Evolutionary conservation across 2,329 filamentous ascomycete species (phyloP).

Genomic region (Aureobasidium mangrovei): DNA sequence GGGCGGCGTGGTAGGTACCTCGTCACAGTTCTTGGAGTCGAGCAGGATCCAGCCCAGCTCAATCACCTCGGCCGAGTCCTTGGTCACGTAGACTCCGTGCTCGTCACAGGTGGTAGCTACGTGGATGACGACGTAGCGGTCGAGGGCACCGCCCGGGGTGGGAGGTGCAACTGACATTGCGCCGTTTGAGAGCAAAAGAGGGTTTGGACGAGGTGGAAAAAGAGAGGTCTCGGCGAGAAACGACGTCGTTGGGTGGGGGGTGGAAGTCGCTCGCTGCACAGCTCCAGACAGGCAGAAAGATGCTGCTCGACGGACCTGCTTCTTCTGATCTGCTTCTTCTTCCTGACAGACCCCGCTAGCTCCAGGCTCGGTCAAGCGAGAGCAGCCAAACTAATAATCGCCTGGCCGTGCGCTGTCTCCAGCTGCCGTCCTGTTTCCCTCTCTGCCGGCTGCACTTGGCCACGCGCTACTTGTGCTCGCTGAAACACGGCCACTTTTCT

Average conservation of each 20-base stretch:
- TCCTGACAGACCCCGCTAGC: neutral
- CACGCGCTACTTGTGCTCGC: too few relatives aligned
- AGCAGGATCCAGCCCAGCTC: slow-evolving; percentile 97
- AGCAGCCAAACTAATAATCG: too few relatives aligned
- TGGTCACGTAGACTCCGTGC: slow-evolving; percentile 97
- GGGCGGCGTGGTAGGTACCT: slow-evolving; percentile 47
- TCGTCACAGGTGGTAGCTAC: slow-evolving; percentile 98
- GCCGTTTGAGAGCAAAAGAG: neutral
- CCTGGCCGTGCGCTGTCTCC: too few relatives aligned
- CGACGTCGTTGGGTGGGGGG: neutral
- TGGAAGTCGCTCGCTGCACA: neutral
- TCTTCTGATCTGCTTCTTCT: neutral
- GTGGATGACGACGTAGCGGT: slow-evolving; percentile 96
- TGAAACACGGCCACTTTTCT: too few relatives aligned
- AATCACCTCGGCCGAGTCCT: slow-evolving; percentile 98
- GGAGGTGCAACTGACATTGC: slow-evolving; percentile 5
- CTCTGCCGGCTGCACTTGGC: too few relatives aligned
- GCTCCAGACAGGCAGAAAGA: too few relatives aligned
- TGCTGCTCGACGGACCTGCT: too few relatives aligned
- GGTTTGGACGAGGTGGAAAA: neutral
- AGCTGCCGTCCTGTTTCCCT: too few relatives aligned
- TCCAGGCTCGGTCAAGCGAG: too few relatives aligned
- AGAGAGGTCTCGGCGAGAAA: neutral
- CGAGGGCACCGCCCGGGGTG: slow-evolving; percentile 39
- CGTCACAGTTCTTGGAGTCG: slow-evolving; percentile 82